Evolutionary conservation across 2,329 filamentous ascomycete species (phyloP), one percentile per base, ranked within the genome.

Genomic region (Trichoderma hamatum): DNA sequence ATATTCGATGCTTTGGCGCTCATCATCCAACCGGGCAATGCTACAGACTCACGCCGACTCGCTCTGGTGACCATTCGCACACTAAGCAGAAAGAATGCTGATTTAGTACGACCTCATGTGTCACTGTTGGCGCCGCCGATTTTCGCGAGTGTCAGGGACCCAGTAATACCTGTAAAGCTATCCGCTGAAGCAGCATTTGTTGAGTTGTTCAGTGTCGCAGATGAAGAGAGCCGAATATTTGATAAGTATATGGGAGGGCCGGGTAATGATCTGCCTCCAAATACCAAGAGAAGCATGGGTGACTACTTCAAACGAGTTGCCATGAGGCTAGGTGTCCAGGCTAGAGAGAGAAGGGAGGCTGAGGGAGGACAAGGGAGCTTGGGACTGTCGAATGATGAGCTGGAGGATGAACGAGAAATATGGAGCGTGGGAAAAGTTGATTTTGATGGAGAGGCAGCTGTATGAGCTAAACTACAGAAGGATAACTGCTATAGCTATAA

Each of bases 291-390:
- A 74, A 94, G 91, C 78, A 97, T 99, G 91, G 87, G 90, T 70
- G 96, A 99, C 79, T 99, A 99, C 82, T 98, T 98, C 83, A 97
- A 97, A 85, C 86, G 96, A 52, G 92, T 99, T 72, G 93, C 93
- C 1, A 80, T 95, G 75, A 88, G 94, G 74, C 82, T 98, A 24
- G 95, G 92, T n/a, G 87, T 84, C 21, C 96, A 98, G 79, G 94
- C 92, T 1, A 87, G 93, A 71, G 96, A 99, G 82, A 87, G 96
- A 74, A 92, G 89, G 76, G 94, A 97, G 74, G 96, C 96, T 0
- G 94, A 97, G 78, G 95, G 94, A 71, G 96, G 95, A 9, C 87
- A 90, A 69, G 94, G 94, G 58, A 93, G 94, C 0, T 78, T 98
- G 61, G 94, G 94, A 0, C 79, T 99, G 75, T 92, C 91, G 39